These are phyloP conservation scores for Fraxinus xanthoxyloides DNA, from an alignment of 305 asterid genomes.

Conservation along the genomic window DNA sequence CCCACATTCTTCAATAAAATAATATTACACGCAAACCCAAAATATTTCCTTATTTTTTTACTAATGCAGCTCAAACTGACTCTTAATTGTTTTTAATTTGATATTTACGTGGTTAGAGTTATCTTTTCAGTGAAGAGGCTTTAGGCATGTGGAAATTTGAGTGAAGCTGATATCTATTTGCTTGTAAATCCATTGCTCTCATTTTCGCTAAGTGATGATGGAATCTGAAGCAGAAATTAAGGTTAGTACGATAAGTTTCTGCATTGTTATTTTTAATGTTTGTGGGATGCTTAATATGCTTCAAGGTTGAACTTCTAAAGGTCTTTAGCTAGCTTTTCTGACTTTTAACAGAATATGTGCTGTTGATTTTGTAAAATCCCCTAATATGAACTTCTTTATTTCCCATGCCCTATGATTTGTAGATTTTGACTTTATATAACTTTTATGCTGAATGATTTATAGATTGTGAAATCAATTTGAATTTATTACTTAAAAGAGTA, in stretches of 20 bases:
- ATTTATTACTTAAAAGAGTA: neutral
- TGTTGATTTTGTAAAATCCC: neutral
- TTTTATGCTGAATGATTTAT: neutral
- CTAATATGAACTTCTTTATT: neutral
- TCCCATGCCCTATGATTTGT: neutral
- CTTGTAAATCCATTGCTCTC: slow-evolving; percentile 31
- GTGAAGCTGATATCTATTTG: slow-evolving; percentile 30
- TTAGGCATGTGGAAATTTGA: slow-evolving; percentile 44
- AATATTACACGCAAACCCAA: too few relatives aligned
- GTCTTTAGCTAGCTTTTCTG: neutral
- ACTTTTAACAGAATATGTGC: neutral
- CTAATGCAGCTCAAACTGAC: too few relatives aligned
- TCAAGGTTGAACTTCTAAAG: neutral
- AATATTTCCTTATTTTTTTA: too few relatives aligned
- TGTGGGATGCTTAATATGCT: slow-evolving; percentile 1
- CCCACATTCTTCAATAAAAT: too few relatives aligned
- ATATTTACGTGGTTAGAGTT: neutral
- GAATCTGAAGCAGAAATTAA: slow-evolving; percentile 74
- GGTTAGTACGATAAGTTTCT: slow-evolving; percentile 45
- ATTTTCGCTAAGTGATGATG: slow-evolving; percentile 41
- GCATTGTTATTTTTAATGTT: slow-evolving; percentile 1
- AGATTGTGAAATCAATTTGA: neutral
- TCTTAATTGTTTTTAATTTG: neutral
- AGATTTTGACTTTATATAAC: neutral
- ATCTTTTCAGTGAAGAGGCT: slow-evolving; percentile 19